Conservation (phyloP, 306 rosid genomes). For the Phaseolus lunatus region DNA sequence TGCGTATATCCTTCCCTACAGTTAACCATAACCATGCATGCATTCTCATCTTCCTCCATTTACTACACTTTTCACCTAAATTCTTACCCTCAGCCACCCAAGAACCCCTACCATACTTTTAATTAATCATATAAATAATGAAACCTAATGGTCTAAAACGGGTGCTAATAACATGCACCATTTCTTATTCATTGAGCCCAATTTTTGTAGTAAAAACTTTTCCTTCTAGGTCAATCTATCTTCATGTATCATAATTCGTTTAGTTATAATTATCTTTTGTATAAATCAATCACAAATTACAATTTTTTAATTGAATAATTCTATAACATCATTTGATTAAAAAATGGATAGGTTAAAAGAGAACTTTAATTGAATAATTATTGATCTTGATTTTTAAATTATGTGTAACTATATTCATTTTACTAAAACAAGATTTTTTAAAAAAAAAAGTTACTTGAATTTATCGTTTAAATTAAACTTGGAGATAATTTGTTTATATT, state of each 20-base stretch:
- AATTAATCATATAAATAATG: conserved; percentile 19
- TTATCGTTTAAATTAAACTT: too few species aligned
- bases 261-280: neutral
- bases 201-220: neutral
- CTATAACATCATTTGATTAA: too few species aligned
- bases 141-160: neutral
- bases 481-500: too few species aligned
- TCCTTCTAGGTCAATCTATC: too few species aligned
- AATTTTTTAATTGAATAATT: neutral
- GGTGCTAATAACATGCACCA: neutral
- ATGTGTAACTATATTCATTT: too few species aligned
- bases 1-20: conserved; percentile 9
- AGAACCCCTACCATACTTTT: conserved; percentile 18
- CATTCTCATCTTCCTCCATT: neutral
- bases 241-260: neutral
- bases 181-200: neutral
- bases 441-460: too few species aligned
- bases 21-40: neutral
- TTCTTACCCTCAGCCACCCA: conserved; percentile 14
- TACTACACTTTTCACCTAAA: conserved; percentile 31
- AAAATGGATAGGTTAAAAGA: too few species aligned
- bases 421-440: too few species aligned
- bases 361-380: too few species aligned
- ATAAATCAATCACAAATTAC: neutral
- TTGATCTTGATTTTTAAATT: too few species aligned